Evolutionary conservation across 371 early-diverging fungal genomes (phyloP).

Genomic region (Mucor piriformis): DNA sequence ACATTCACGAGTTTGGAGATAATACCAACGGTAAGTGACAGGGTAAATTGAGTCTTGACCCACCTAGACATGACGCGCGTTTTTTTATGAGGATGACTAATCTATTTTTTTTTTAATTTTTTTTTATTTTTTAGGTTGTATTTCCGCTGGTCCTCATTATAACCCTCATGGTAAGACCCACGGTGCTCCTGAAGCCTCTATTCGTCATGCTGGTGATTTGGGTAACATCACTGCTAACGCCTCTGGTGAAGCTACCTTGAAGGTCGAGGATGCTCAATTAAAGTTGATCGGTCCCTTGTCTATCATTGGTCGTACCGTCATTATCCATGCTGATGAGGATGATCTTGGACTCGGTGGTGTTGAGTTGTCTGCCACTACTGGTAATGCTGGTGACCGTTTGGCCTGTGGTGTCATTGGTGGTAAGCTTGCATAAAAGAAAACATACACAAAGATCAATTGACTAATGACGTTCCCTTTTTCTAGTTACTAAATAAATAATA

Average conservation of each 20-base stretch:
- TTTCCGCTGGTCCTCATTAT: constrained; percentile 84
- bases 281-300: constrained; percentile 80
- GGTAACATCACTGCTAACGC: constrained; percentile 75
- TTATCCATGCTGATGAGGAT: constrained; percentile 65
- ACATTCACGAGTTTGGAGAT: constrained; percentile 85
- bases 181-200: constrained; percentile 74
- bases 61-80: not conserved
- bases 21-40: constrained; percentile 71
- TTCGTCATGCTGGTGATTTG: constrained; percentile 90
- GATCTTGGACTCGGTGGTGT: constrained; percentile 75
- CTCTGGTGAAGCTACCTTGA: constrained; percentile 63
- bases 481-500: constrained; percentile 26
- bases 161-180: constrained; percentile 83
- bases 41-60: not conserved
- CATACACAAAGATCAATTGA: constrained; percentile 1
- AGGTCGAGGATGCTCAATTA: constrained; percentile 65
- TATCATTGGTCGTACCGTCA: constrained; percentile 83
- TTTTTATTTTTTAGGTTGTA: constrained; percentile 56
- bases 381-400: constrained; percentile 82
- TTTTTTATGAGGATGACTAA: constrained; percentile 1
- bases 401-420: constrained; percentile 93
- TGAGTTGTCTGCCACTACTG: constrained; percentile 78
- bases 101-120: not conserved
- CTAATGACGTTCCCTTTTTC: constrained; percentile 18
- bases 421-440: constrained; percentile 21